Conservation (phyloP, 208 protist genomes). For the Leishmania martiniquensis region DNA sequence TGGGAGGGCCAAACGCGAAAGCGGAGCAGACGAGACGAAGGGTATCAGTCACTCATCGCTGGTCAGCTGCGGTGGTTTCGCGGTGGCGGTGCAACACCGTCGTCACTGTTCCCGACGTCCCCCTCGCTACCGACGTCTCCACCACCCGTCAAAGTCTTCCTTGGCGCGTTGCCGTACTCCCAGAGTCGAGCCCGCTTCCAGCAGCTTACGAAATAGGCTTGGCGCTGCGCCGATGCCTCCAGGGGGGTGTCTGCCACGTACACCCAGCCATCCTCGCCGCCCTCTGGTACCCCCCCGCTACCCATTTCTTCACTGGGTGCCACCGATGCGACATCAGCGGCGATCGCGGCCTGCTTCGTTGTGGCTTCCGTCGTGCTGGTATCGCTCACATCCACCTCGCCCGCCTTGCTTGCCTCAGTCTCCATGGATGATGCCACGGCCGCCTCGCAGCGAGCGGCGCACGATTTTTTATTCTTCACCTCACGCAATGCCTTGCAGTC, state of each 20-base stretch:
- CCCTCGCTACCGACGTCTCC: conserved; percentile 30
- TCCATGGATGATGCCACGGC: background rate
- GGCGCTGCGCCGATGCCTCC: conserved; percentile 34
- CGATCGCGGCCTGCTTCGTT: background rate
- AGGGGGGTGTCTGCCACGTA: conserved; percentile 51
- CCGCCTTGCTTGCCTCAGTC: background rate
- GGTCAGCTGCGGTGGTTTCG: background rate
- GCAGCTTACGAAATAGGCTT: conserved; percentile 40
- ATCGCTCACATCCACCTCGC: background rate
- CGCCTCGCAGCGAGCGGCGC: background rate
- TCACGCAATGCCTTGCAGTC: conserved; percentile 43
- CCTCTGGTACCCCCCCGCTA: conserved; percentile 14
- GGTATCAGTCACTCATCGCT: background rate
- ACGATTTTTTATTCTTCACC: conserved; percentile 37
- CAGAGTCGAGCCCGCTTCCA: conserved; percentile 49
- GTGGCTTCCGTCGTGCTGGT: background rate
- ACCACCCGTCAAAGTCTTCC: conserved; percentile 1
- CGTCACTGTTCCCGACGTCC: background rate
- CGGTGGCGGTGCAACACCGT: background rate
- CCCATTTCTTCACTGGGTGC: background rate
- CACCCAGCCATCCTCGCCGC: conserved; percentile 70
- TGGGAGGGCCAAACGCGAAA: background rate
- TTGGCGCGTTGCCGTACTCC: conserved; percentile 29
- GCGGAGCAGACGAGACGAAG: background rate
- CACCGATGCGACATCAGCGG: background rate